A percentile compares a stretch with the other conserved stretches of the same genome.
phyloP scores from a whole-genome alignment of 148 eudicot species.

The Fagopyrum tataricum region DNA sequence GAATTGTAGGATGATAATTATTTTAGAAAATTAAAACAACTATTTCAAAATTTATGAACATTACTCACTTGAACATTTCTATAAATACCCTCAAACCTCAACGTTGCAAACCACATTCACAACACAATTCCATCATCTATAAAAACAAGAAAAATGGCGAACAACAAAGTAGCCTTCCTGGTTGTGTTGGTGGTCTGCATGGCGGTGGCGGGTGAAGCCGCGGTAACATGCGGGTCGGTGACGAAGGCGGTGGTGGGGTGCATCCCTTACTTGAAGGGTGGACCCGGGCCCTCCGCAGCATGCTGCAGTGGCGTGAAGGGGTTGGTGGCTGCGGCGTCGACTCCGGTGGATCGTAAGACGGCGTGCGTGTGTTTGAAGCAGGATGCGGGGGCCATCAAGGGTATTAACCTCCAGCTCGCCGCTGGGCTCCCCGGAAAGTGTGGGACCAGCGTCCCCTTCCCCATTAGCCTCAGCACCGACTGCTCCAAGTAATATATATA shows the following conservation, averaged over 20 bases:
- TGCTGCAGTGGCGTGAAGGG: slow-evolving; percentile 29
- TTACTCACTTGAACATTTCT: too few species aligned
- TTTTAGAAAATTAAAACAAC: too few species aligned
- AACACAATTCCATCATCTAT: not conserved
- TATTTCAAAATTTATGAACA: too few species aligned
- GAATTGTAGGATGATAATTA: too few species aligned
- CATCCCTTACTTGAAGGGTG: slow-evolving; percentile 19
- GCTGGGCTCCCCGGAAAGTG: slow-evolving; percentile 29
- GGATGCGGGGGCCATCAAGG: slow-evolving; percentile 20
- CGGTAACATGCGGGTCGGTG: slow-evolving; percentile 24
- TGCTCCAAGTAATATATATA: slow-evolving; percentile 23
- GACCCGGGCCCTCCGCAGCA: slow-evolving; percentile 8
- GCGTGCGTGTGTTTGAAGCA: slow-evolving; percentile 33
- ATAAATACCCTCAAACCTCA: not conserved
- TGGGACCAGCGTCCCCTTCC: slow-evolving; percentile 29
- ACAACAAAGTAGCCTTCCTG: slow-evolving; percentile 7
- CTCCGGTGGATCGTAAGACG: slow-evolving; percentile 27
- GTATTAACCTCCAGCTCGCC: slow-evolving; percentile 13
- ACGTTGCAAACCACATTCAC: not conserved
- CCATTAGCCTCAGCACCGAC: slow-evolving; percentile 32
- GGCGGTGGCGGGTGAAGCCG: slow-evolving; percentile 15
- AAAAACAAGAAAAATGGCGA: not conserved
- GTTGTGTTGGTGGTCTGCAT: slow-evolving; percentile 7
- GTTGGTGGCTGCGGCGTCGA: slow-evolving; percentile 19
- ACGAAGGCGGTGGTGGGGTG: slow-evolving; percentile 22